These are phyloP conservation scores for Pinus tabuliformis DNA, from an alignment of 75 land plant genomes.

Conservation along the genomic window DNA sequence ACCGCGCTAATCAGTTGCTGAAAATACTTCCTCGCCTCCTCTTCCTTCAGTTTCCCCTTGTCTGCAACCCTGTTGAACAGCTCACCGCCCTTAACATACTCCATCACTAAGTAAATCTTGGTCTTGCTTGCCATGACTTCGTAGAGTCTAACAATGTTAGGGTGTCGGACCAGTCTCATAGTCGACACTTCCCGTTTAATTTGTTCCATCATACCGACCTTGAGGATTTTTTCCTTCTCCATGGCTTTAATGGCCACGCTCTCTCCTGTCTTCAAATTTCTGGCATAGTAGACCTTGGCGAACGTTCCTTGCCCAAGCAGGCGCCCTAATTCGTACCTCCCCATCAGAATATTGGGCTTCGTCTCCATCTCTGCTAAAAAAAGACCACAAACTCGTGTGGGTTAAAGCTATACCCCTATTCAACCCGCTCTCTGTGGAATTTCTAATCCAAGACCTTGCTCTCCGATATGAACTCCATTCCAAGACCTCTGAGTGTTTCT, in stretches of 20 bases:
- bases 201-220: background rate
- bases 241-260: slow-evolving; percentile 9
- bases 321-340: too few species aligned
- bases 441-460: slow-evolving; percentile 7
- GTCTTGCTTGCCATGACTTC: too few species aligned
- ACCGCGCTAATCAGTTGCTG: slow-evolving; percentile 58
- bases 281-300: too few species aligned
- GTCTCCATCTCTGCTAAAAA: too few species aligned
- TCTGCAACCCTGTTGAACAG: too few species aligned
- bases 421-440: too few species aligned
- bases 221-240: slow-evolving; percentile 11
- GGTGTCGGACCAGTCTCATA: slow-evolving; percentile 38
- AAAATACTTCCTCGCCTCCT: slow-evolving; percentile 52
- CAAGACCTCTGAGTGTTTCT: too few species aligned
- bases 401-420: background rate
- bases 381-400: background rate
- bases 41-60: slow-evolving; percentile 27
- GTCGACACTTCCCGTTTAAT: slow-evolving; percentile 7
- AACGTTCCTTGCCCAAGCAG: too few species aligned
- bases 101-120: too few species aligned
- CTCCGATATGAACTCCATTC: background rate
- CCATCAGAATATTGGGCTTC: background rate
- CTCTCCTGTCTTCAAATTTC: background rate
- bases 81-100: too few species aligned
- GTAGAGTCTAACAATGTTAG: slow-evolving; percentile 36